Percentiles rank a stretch among this genome's conserved stretches.
Conservation (phyloP, 129 eudicot species). For the Rutidosis leptorrhynchoides region DNA sequence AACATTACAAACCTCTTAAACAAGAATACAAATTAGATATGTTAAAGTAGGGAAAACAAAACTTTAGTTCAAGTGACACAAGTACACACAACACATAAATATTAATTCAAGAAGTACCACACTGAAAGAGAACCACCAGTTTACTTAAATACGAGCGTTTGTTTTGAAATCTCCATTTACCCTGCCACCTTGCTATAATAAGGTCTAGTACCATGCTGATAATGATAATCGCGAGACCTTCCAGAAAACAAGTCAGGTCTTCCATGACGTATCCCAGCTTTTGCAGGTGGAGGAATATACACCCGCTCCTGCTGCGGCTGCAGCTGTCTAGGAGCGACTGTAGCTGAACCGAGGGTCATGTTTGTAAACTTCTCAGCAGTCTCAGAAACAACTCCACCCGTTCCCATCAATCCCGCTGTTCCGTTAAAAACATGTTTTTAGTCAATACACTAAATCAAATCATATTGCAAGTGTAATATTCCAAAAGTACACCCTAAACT, state of each 20-base stretch:
- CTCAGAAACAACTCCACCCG: slow-evolving; percentile 40
- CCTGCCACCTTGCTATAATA: slow-evolving; percentile 69
- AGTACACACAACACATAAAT: neutral
- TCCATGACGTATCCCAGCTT: slow-evolving; percentile 65
- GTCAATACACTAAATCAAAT: neutral
- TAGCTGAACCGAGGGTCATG: slow-evolving; percentile 43
- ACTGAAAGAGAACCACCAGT: neutral
- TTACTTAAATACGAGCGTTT: neutral
- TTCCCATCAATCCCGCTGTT: slow-evolving; percentile 42
- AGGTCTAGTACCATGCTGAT: slow-evolving; percentile 13
- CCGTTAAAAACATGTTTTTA: slow-evolving; percentile 14
- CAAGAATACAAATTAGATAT: neutral
- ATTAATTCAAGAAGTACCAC: neutral
- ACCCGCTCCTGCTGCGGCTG: slow-evolving; percentile 2
- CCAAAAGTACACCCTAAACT: neutral
- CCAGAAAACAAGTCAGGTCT: slow-evolving; percentile 44
- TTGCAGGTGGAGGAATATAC: slow-evolving; percentile 60
- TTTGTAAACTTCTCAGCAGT: slow-evolving; percentile 55
- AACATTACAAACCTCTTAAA: neutral
- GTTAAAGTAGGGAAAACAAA: neutral
- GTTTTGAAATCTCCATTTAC: slow-evolving; percentile 13
- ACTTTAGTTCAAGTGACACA: neutral
- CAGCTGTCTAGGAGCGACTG: slow-evolving; percentile 37
- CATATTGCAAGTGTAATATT: neutral
- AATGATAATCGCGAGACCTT: slow-evolving; percentile 33